phyloP scores from a whole-genome alignment of 371 early-diverging fungal genomes.

The Funneliformis caledonium region DNA sequence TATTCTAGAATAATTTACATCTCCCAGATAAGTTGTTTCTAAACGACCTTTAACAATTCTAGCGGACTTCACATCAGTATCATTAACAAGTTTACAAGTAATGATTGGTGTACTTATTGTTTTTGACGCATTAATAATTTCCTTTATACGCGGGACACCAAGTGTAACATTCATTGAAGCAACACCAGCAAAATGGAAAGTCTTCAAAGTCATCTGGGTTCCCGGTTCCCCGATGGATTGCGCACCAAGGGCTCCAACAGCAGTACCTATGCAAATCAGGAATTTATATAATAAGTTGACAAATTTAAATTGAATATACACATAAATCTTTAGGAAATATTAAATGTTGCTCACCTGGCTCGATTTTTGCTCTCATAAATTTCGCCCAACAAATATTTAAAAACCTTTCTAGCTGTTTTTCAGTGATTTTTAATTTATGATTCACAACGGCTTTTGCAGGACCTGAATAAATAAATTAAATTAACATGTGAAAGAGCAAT shows the following conservation, averaged over 20 bases:
- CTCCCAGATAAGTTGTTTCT: conserved; percentile 88
- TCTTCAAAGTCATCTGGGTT: conserved; percentile 99
- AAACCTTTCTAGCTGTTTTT: conserved; percentile 73
- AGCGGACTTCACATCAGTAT: conserved; percentile 74
- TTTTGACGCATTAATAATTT: conserved; percentile 94
- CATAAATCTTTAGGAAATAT: background rate
- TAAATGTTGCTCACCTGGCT: conserved; percentile 68
- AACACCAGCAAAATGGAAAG: conserved; percentile 99
- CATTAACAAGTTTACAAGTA: conserved; percentile 74
- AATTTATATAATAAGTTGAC: background rate
- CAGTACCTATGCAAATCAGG: conserved; percentile 45
- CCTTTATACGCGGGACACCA: conserved; percentile 99
- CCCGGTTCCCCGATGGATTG: conserved; percentile 99
- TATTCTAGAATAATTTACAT: conserved; percentile 45
- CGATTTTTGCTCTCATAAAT: conserved; percentile 88
- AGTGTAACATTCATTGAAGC: conserved; percentile 99
- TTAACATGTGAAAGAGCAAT: background rate
- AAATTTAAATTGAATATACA: background rate
- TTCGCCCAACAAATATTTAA: conserved; percentile 80
- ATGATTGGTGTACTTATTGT: conserved; percentile 97
- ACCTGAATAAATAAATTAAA: background rate
- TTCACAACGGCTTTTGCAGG: conserved; percentile 52
- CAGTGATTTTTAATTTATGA: conserved; percentile 76
- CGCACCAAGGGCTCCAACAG: conserved; percentile 98
- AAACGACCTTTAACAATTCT: conserved; percentile 95